Percentiles rank a stretch among this genome's conserved stretches.
These are phyloP conservation scores for Pneumocystis carinii DNA, from an alignment of 1,139 yeast species.

Conservation along the genomic window DNA sequence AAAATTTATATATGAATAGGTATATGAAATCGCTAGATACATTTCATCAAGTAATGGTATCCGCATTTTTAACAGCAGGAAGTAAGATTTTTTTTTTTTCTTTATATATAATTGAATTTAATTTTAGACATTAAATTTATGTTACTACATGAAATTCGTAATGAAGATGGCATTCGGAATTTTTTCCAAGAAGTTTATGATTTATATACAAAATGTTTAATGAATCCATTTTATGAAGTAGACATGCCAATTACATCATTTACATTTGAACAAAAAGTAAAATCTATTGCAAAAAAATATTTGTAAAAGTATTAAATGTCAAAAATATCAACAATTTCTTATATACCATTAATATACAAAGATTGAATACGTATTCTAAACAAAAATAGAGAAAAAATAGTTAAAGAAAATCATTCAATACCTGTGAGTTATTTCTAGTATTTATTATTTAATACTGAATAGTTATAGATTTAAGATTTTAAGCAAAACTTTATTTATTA, in stretches of 20 bases:
- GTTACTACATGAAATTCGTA: conserved; percentile 49
- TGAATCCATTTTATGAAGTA: conserved; percentile 74
- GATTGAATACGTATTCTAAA: no score
- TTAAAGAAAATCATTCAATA: no score
- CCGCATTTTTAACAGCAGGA: conserved; percentile 79
- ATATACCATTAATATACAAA: no score
- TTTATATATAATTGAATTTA: not conserved
- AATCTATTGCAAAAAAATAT: conserved; percentile 61
- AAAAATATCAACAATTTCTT: no score
- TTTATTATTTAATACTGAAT: no score
- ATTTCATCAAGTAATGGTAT: conserved; percentile 65
- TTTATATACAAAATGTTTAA: conserved; percentile 64
- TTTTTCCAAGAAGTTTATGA: conserved; percentile 80
- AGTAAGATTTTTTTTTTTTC: conserved; percentile 22
- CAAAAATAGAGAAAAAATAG: no score
- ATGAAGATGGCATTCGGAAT: conserved; percentile 66
- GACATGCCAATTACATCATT: conserved; percentile 63
- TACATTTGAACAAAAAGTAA: conserved; percentile 62
- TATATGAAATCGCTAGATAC: conserved; percentile 69
- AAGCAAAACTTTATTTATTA: no score
- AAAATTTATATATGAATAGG: conserved; percentile 9
- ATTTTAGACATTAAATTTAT: conserved; percentile 48
- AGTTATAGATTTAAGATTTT: no score
- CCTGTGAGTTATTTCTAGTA: no score
- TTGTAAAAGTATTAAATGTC: conserved; percentile 25